Evolutionary conservation across 257 asterid species (phyloP), one percentile per base, ranked within the genome.

Genomic region (Plantago major): DNA sequence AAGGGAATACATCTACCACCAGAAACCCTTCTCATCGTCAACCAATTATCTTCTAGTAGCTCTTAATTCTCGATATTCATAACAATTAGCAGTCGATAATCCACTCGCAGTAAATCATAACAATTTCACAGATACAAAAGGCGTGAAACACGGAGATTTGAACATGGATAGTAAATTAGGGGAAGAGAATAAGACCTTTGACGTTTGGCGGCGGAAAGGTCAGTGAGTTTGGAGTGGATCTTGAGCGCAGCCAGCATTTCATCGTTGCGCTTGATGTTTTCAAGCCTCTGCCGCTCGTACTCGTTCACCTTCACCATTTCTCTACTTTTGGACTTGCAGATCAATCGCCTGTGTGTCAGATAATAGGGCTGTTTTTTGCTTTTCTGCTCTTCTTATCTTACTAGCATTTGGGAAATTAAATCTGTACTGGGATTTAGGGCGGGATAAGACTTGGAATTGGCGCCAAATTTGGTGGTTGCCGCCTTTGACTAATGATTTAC

Each of bases 221-320:
- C 73, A 72, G 58, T 68, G 69, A 78, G 51, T 64, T 60, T 74
- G 18, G 97, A 86, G 10, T 65, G 95, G 58, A 92, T 55, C 43
- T 89, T 87, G 71, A 92, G 93, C 68, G 93, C 86, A 44, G 96
- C 88, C 63, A 86, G 62, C 89, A 92, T 86, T 63, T 92, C 83
- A 28, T 73, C 84, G 60, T 89, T 92, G 46, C 96, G 80, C 73
- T 80, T 83, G 6, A 92, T 92, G 82, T 89, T 92, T 47, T 92
- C 94, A 42, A 92, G 77, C 73, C 97, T 79, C 69, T 72, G 81
- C 15, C 80, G 83, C 76, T 92, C 97, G 81, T 89, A 89, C 22
- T 84, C 96, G 10, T 95, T 81, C 73, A 84, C 42, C 62, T 54
- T 69, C 60, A 11, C 74, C 17, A 40, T n/a, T 48, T 48, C 26